These are phyloP conservation scores for Nicotiana sylvestris DNA, from an alignment of 257 asterid genomes.

Conservation along the genomic window DNA sequence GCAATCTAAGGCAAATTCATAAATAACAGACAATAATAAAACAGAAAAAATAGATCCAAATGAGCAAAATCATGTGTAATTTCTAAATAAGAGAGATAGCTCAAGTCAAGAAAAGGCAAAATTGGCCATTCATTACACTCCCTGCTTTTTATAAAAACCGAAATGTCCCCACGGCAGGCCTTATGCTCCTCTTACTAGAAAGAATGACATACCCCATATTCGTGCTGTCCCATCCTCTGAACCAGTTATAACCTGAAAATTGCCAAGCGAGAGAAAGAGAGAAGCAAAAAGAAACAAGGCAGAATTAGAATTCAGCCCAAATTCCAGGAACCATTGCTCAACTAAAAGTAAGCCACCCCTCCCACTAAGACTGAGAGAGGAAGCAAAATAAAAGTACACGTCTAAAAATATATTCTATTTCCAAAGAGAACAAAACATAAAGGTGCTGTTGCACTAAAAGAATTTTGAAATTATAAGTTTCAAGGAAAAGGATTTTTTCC, in stretches of 20 bases:
- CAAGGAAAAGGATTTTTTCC: not conserved
- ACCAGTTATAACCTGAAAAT: slow-evolving; percentile 85
- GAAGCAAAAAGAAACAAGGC: not conserved
- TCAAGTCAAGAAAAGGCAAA: not conserved
- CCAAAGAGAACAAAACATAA: not conserved
- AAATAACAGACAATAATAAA: slow-evolving; percentile 9
- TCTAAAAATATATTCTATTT: not conserved
- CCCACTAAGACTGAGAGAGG: not conserved
- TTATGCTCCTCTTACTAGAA: not conserved
- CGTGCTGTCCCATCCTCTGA: slow-evolving; percentile 96
- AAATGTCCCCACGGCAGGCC: too few species aligned
- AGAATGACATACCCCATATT: slow-evolving; percentile 71
- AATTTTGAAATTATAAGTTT: not conserved
- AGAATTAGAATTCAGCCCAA: not conserved
- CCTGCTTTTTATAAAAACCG: not conserved
- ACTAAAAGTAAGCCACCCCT: not conserved
- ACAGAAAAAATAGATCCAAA: not conserved
- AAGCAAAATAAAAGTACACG: not conserved
- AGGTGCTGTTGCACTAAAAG: not conserved
- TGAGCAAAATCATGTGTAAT: not conserved
- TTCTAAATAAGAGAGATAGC: not conserved
- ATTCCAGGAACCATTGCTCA: not conserved
- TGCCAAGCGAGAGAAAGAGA: not conserved
- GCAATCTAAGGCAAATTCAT: slow-evolving; percentile 53
- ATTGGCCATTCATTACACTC: not conserved